A percentile compares a stretch with the other conserved stretches of the same genome.
These are phyloP conservation scores for Alternaria burnsii DNA, from an alignment of 2,329 filamentous ascomycete species.

Conservation along the genomic window DNA sequence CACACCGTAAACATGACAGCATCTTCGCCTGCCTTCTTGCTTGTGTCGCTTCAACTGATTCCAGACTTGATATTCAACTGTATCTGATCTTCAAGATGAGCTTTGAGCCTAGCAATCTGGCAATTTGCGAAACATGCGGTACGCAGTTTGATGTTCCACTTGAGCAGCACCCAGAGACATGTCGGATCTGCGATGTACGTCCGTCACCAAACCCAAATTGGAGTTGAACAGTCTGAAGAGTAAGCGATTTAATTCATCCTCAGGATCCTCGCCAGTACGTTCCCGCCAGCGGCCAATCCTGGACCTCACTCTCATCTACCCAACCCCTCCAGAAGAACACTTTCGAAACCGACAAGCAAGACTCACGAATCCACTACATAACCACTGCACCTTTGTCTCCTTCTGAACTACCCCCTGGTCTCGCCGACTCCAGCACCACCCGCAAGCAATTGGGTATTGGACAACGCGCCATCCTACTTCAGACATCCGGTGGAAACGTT, in stretches of 20 bases:
- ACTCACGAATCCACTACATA: slow-evolving; percentile 57
- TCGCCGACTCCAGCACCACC: slow-evolving; percentile 49
- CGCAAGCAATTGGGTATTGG: slow-evolving; percentile 72
- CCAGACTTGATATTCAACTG: neutral
- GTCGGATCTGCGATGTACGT: slow-evolving; percentile 76
- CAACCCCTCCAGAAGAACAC: slow-evolving; percentile 61
- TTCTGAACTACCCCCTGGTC: slow-evolving; percentile 29
- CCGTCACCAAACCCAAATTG: slow-evolving; percentile 7
- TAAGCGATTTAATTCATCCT: slow-evolving; percentile 12
- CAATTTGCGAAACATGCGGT: slow-evolving; percentile 74
- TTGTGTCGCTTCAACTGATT: neutral
- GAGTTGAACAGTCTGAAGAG: neutral
- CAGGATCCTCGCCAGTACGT: slow-evolving; percentile 73
- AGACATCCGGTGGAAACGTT: slow-evolving; percentile 72
- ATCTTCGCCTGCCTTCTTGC: neutral
- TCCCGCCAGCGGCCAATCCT: slow-evolving; percentile 69
- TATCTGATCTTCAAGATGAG: slow-evolving; percentile 27
- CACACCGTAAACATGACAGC: slow-evolving; percentile 3
- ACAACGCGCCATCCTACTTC: slow-evolving; percentile 74
- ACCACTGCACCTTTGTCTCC: slow-evolving; percentile 47
- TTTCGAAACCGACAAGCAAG: slow-evolving; percentile 58
- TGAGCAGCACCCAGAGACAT: slow-evolving; percentile 60
- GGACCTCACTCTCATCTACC: slow-evolving; percentile 66
- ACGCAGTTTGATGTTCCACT: slow-evolving; percentile 71
- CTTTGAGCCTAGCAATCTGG: slow-evolving; percentile 51